Base-by-base conservation (phyloP, 2,329 filamentous ascomycete genomes). In the Coleophoma crateriformis region DNA sequence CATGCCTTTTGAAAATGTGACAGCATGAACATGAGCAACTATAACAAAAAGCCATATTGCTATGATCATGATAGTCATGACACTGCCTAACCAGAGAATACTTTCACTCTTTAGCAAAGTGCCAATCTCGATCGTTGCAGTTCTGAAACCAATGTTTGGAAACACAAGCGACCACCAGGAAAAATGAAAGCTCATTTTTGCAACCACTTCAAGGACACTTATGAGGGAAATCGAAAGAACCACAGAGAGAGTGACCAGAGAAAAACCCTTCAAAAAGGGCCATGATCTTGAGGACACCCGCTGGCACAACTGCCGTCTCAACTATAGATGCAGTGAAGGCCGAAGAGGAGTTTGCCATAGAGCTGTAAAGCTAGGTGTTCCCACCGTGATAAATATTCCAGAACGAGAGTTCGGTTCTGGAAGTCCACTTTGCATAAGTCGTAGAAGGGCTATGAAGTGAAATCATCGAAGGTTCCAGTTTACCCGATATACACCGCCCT, bases 341-440 rank as follows among this genome's bases (percentile, higher is more conserved):
- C 6, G 62, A 56, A 0, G 58, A 70, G 0, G 83, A 64, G 8
- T 75, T 74, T 43, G 77, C 72, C 77, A 88, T 84, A 88, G 70
- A 1, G 80, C 81, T 0, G 85, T 89, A 69, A 88, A 89, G 1
- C 82, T 77, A 0, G 85, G 84, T 2, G 86, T 84, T 0, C 86
- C 86, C n/a, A 88, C 85, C 51, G 82, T 84, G 71, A 89, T 88
- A 70, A 87, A 89, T 62, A 89, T 78, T 1, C 80, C 85, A 0
- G 85, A 82, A 45, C 85, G 72, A 53, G 85, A 81, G 59, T 86
- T 81, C 7, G 78, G 72, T 55, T 71, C 67, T 0, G 85, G 85
- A 14, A 88, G 74, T 1, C 85, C 79, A 59, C 51, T 42, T 1
- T 54, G 56, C 46, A 89, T 85, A 15, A 89, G 71, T 6, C 86